phyloP scores from a whole-genome alignment of 2,329 filamentous ascomycete genomes.

The Coniochaeta sp. region DNA sequence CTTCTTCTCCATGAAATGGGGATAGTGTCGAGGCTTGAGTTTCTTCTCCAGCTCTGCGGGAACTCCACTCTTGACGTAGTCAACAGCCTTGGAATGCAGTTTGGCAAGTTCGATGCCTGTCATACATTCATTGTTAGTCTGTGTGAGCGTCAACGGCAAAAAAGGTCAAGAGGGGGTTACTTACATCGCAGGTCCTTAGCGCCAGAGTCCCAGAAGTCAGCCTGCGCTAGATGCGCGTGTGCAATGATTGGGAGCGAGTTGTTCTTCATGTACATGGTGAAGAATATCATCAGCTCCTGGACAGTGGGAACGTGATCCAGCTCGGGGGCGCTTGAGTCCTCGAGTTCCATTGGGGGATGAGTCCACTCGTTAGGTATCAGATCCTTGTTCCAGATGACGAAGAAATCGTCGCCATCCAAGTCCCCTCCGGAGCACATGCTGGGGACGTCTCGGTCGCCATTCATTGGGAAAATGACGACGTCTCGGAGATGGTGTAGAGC shows the following conservation, averaged over 20 bases:
- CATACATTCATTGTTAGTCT: slow-evolving; percentile 5
- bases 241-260: slow-evolving; percentile 77
- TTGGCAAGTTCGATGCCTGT: slow-evolving; percentile 63
- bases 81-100: slow-evolving; percentile 85
- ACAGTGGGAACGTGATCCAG: slow-evolving; percentile 59
- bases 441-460: slow-evolving; percentile 75
- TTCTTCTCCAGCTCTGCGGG: slow-evolving; percentile 60
- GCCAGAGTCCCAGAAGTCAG: slow-evolving; percentile 57
- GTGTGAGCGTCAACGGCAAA: background rate
- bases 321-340: slow-evolving; percentile 46
- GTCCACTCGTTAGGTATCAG: slow-evolving; percentile 64
- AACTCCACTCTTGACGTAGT: slow-evolving; percentile 86
- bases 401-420: slow-evolving; percentile 91
- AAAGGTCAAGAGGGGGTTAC: slow-evolving; percentile 15
- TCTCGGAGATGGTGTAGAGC: slow-evolving; percentile 71
- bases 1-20: slow-evolving; percentile 81
- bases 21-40: slow-evolving; percentile 59
- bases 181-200: slow-evolving; percentile 63
- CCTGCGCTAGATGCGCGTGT: slow-evolving; percentile 69
- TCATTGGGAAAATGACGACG: slow-evolving; percentile 80
- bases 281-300: slow-evolving; percentile 74
- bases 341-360: slow-evolving; percentile 70
- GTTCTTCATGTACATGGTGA: slow-evolving; percentile 88
- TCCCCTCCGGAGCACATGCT: slow-evolving; percentile 97
- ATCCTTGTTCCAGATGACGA: slow-evolving; percentile 81